Evolutionary conservation across 805 yeast species (phyloP).

Genomic region (Hanseniaspora vineae): DNA sequence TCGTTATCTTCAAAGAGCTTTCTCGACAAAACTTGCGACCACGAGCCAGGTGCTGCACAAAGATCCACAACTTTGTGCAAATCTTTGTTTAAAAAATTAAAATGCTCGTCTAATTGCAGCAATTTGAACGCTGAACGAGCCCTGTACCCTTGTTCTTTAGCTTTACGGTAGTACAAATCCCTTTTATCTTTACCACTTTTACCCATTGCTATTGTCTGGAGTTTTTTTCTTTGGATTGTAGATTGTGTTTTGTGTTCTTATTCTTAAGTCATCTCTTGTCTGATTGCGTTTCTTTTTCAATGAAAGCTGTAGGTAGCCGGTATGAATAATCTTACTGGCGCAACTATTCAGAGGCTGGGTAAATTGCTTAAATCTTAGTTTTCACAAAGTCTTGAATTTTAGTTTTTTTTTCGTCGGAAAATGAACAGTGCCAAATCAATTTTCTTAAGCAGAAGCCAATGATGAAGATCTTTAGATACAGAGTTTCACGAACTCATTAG

Average conservation of each 20-base stretch:
- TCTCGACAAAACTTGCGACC: constrained; percentile 89
- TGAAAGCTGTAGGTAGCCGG: too few relatives aligned
- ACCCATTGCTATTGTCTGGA: constrained; percentile 44
- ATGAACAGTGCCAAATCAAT: too few relatives aligned
- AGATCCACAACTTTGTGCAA: constrained; percentile 82
- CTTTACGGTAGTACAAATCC: constrained; percentile 82
- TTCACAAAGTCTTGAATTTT: too few relatives aligned
- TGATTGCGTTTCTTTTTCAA: background rate
- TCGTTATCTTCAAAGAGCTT: constrained; percentile 38
- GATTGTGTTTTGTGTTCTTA: background rate
- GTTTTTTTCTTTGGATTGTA: background rate
- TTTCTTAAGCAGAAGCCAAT: too few relatives aligned
- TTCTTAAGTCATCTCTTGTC: too few relatives aligned
- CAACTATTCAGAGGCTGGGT: too few relatives aligned
- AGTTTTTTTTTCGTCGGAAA: background rate
- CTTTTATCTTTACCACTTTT: constrained; percentile 90
- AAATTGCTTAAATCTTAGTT: too few relatives aligned
- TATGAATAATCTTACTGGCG: too few relatives aligned
- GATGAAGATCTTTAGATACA: too few relatives aligned
- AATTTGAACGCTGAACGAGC: constrained; percentile 95
- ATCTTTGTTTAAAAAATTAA: constrained; percentile 57
- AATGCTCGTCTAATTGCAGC: constrained; percentile 82
- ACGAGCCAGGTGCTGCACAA: constrained; percentile 98
- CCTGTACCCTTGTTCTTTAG: constrained; percentile 96
- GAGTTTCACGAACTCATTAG: too few relatives aligned